Conservation (phyloP, 1,284 basidiomycete genomes). For the Rhizopogon hawkerae region DNA sequence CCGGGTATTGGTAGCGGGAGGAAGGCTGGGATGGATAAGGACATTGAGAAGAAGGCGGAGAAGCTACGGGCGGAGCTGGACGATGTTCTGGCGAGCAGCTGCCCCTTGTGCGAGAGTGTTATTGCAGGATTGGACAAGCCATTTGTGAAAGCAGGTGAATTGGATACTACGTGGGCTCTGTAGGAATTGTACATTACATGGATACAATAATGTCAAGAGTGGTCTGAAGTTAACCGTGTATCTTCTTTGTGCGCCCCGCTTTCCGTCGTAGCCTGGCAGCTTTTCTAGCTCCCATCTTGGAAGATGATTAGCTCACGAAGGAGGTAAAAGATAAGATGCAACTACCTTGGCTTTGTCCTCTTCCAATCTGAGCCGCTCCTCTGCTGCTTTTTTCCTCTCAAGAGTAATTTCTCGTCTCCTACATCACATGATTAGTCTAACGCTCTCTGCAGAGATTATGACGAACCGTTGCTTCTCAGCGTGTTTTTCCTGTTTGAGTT, state of each 20-base stretch:
- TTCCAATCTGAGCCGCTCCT: slow-evolving; percentile 62
- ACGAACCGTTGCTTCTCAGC: slow-evolving; percentile 54
- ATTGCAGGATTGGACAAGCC: slow-evolving; percentile 79
- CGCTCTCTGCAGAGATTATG: background rate
- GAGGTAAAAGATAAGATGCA: slow-evolving; percentile 4
- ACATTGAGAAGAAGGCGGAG: slow-evolving; percentile 54
- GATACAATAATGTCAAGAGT: background rate
- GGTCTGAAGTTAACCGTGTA: slow-evolving; percentile 46
- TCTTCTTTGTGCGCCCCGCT: slow-evolving; percentile 68
- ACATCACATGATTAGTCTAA: slow-evolving; percentile 3
- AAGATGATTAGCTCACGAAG: slow-evolving; percentile 8
- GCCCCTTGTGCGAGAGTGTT: slow-evolving; percentile 86
- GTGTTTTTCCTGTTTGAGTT: slow-evolving; percentile 68
- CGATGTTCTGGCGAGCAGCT: slow-evolving; percentile 76
- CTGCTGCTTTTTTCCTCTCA: slow-evolving; percentile 60
- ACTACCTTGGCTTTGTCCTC: slow-evolving; percentile 65
- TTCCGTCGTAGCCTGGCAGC: slow-evolving; percentile 61
- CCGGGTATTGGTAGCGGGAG: slow-evolving; percentile 46
- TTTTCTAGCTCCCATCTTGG: slow-evolving; percentile 70
- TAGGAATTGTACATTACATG: slow-evolving; percentile 27
- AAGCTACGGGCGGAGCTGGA: slow-evolving; percentile 76
- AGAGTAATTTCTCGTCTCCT: slow-evolving; percentile 61
- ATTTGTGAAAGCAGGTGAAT: slow-evolving; percentile 76
- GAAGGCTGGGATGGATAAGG: slow-evolving; percentile 41
- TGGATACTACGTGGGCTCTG: slow-evolving; percentile 74